Evolutionary conservation across 768 basidiomycete species (phyloP), one percentile per base, ranked within the genome.

Genomic region (Kwoniella heveanensis): DNA sequence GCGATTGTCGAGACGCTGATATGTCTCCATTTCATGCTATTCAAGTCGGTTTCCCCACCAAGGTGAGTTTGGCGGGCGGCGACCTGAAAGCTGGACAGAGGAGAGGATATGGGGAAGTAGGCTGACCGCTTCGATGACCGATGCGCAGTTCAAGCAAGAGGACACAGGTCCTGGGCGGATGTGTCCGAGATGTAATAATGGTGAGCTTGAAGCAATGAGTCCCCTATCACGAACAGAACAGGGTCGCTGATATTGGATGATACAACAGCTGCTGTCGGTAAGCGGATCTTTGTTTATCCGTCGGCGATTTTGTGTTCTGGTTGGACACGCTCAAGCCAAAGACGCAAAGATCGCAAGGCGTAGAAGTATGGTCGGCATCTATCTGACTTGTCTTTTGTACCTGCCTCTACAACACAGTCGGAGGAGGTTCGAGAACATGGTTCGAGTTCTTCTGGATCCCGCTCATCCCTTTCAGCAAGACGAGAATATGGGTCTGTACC

Each of bases 381-480:
- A n/a, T n/a, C n/a, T n/a, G n/a, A n/a, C n/a, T n/a, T n/a, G n/a
- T n/a, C n/a, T n/a, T 5, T 47, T 5, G 19, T 22, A 47, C 46
- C n/a, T 7, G 6, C 32, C 32, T 13, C 7, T 36, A 6, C 6
- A 58, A 29, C 1, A 9, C 61, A 27, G 70, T 73, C 24, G 70
- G 68, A 6, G 72, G 70, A 29, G 54, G 37, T 25, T 58, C 61
- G 4, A 49, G 69, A 22, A 74, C 69, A 29, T 69, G 70, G 68
- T 77, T 76, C 63, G 72, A 77, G 44, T 67, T 77, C 54, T 77
- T 77, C 64, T 77, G 72, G 72, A 68, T 77, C 22, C 72, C 72
- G 4, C 54, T 77, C 17, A 70, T 77, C 19, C 75, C 75, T 25
- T 74, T 74, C 59, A 50, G 30, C 10, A 74, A 72, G 66, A 44